phyloP scores from a whole-genome alignment of 345 rosid genomes.

The Trapa bicornis region DNA sequence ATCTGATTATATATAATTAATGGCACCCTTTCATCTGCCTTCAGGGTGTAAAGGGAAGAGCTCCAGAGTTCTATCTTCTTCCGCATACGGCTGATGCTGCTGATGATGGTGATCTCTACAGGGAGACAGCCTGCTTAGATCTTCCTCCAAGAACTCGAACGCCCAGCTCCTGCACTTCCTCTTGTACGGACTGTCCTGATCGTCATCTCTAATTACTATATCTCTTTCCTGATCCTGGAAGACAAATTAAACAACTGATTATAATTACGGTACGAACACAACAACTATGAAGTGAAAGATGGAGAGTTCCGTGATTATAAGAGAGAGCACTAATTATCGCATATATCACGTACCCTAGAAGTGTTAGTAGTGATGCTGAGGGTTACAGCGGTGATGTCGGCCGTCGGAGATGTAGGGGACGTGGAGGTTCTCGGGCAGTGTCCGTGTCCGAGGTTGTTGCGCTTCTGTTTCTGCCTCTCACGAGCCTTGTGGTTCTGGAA shows the following conservation, averaged over 20 bases:
- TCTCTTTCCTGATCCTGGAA: conserved; percentile 10
- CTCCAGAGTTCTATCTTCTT: conserved; percentile 63
- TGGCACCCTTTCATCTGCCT: conserved; percentile 33
- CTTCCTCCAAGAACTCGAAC: conserved; percentile 54
- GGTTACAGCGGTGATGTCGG: conserved; percentile 25
- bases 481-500: conserved; percentile 99
- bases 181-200: conserved; percentile 46
- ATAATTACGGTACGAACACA: neutral
- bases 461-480: conserved; percentile 92
- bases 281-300: neutral
- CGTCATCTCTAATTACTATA: conserved; percentile 27
- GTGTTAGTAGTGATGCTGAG: conserved; percentile 16
- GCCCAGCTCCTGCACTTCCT: conserved; percentile 88
- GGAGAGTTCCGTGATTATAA: neutral
- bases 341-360: neutral
- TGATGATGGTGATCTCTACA: conserved; percentile 16
- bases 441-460: conserved; percentile 47
- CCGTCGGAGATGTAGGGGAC: conserved; percentile 13
- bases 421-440: conserved; percentile 27
- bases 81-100: conserved; percentile 10
- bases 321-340: neutral
- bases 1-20: neutral
- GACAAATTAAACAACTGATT: neutral
- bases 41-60: conserved; percentile 96
- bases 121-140: conserved; percentile 15